A percentile compares a stretch with the other conserved stretches of the same genome.
Conservation (phyloP, 164 flowering plant genomes). For the Magnolia sinica region DNA sequence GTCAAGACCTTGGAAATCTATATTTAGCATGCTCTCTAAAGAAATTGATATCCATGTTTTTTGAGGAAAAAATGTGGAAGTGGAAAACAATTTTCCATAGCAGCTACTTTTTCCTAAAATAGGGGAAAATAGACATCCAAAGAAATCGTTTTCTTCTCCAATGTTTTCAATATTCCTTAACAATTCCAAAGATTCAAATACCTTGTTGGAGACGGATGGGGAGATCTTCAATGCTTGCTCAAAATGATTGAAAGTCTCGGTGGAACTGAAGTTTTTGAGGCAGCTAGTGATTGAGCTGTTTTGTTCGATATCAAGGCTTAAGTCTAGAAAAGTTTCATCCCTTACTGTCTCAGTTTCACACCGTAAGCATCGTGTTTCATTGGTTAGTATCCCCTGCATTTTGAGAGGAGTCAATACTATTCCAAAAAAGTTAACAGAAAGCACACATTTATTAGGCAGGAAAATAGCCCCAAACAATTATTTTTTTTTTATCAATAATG, state of each 20-base stretch:
- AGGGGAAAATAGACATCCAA: too few species aligned
- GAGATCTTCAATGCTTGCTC: too few species aligned
- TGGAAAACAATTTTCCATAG: too few species aligned
- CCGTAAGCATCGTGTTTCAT: slow-evolving; percentile 88
- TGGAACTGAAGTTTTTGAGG: slow-evolving; percentile 94
- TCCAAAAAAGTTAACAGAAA: neutral
- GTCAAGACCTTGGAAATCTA: too few species aligned
- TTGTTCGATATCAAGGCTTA: slow-evolving; percentile 98
- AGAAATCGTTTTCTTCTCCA: too few species aligned
- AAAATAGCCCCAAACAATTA: neutral
- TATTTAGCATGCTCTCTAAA: too few species aligned
- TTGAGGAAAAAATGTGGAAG: too few species aligned
- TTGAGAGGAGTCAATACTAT: neutral
- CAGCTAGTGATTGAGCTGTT: slow-evolving; percentile 99
- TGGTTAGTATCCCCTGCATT: slow-evolving; percentile 89
- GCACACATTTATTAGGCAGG: neutral
- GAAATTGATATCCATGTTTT: too few species aligned
- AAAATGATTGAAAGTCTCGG: slow-evolving; percentile 57
- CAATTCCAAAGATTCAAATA: too few species aligned
- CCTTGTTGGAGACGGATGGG: too few species aligned
- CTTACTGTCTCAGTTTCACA: slow-evolving; percentile 99
- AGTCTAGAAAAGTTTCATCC: slow-evolving; percentile 94
- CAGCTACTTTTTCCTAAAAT: too few species aligned
- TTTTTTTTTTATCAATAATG: neutral
- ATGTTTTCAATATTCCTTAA: too few species aligned